Evolutionary conservation across 371 early-diverging fungal species (phyloP).

Genomic region (Encephalitozoon intestinalis): DNA sequence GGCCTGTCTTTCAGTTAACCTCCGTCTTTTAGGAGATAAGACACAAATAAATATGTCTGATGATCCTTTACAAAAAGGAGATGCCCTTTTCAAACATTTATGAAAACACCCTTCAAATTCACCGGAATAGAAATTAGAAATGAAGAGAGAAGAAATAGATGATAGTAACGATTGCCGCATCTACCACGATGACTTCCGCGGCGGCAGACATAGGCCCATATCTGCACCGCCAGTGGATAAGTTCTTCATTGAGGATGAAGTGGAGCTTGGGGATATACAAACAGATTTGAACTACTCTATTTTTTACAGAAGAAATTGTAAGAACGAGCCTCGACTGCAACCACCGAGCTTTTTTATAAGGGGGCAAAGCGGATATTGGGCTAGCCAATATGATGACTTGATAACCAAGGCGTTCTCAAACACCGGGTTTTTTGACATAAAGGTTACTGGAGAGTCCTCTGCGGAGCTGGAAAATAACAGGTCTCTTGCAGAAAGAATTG

Average conservation of each 20-base stretch:
- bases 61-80: neutral
- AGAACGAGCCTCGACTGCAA: conserved; percentile 62
- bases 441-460: neutral
- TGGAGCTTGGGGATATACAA: conserved; percentile 36
- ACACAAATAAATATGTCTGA: neutral
- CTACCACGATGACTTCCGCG: neutral
- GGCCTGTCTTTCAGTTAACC: too few species aligned
- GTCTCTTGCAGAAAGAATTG: conserved; percentile 41
- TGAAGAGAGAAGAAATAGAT: conserved; percentile 3
- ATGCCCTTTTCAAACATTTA: conserved; percentile 3
- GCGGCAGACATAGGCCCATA: conserved; percentile 14
- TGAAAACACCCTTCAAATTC: conserved; percentile 9
- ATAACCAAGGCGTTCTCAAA: conserved; percentile 42
- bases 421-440: conserved; percentile 45
- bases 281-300: conserved; percentile 62
- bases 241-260: conserved; percentile 41
- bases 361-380: conserved; percentile 41
- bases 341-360: conserved; percentile 58
- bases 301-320: conserved; percentile 61
- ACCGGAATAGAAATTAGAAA: neutral
- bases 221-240: conserved; percentile 55
- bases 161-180: neutral
- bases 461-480: neutral
- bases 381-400: conserved; percentile 30
- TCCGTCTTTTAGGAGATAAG: too few species aligned